These are phyloP conservation scores for Dioszegia crocea DNA, from an alignment of 768 basidiomycete species.

Conservation along the genomic window DNA sequence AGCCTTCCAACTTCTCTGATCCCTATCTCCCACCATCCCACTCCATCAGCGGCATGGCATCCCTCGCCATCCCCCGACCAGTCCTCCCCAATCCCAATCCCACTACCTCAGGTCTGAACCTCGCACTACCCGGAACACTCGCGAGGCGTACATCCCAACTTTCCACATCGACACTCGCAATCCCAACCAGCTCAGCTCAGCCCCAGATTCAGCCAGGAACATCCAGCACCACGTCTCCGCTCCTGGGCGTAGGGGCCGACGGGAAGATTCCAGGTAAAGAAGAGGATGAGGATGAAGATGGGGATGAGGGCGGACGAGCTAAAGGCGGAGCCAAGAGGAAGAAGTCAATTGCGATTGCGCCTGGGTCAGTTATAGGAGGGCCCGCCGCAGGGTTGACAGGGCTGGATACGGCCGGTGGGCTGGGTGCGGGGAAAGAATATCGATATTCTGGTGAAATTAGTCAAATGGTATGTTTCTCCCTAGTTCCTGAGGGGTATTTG, in stretches of 20 bases:
- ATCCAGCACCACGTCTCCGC: not conserved
- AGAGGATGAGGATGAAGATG: constrained; percentile 9
- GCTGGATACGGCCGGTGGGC: not conserved
- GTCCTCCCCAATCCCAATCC: not conserved
- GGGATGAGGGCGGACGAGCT: constrained; percentile 14
- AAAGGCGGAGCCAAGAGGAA: constrained; percentile 12
- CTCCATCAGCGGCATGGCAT: no score
- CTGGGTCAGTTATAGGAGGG: not conserved
- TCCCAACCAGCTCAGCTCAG: not conserved
- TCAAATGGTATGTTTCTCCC: constrained; percentile 69
- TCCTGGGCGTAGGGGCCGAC: not conserved
- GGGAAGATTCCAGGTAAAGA: not conserved
- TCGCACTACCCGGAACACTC: constrained; percentile 11
- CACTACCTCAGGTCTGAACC: not conserved
- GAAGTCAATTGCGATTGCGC: constrained; percentile 9
- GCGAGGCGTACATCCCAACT: constrained; percentile 3
- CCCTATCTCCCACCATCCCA: no score
- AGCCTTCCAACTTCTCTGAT: no score
- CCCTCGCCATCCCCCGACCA: constrained; percentile 1
- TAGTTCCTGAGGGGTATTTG: not conserved
- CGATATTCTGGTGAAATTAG: constrained; percentile 88
- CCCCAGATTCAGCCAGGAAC: no score
- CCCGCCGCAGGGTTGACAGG: not conserved
- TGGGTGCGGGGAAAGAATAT: constrained; percentile 57
- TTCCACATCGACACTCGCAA: not conserved